Evolutionary conservation across 768 basidiomycete species (phyloP).

Genomic region (Tulasnella calospora): DNA sequence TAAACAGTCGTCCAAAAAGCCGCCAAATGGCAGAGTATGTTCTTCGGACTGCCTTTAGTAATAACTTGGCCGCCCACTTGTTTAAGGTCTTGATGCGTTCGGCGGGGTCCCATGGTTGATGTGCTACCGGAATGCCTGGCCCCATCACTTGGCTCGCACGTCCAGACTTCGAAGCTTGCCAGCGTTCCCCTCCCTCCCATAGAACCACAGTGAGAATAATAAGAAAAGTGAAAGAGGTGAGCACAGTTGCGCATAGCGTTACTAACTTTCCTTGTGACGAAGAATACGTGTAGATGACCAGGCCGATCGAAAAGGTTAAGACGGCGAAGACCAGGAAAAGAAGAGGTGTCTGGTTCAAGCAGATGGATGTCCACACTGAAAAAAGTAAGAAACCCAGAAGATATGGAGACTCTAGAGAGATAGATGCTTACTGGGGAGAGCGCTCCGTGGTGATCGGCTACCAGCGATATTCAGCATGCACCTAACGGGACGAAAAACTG

Average conservation of each 20-base stretch:
- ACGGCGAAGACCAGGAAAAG: slow-evolving; percentile 26
- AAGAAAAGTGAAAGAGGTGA: slow-evolving; percentile 25
- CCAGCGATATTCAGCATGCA: not conserved
- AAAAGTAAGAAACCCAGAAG: not conserved
- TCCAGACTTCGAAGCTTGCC: slow-evolving; percentile 23
- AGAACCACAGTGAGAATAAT: slow-evolving; percentile 21
- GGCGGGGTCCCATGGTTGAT: not conserved
- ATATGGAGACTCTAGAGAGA: not conserved
- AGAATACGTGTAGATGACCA: slow-evolving; percentile 26
- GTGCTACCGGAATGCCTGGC: not conserved
- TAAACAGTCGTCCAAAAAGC: too few species aligned
- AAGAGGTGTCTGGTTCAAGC: slow-evolving; percentile 25
- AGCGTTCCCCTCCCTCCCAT: slow-evolving; percentile 27
- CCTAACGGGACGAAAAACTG: too few species aligned
- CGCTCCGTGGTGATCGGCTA: slow-evolving; percentile 25
- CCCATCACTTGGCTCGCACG: too few species aligned
- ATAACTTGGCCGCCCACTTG: not conserved
- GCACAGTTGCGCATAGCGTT: slow-evolving; percentile 6
- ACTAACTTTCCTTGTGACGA: slow-evolving; percentile 13
- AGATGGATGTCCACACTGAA: slow-evolving; percentile 25
- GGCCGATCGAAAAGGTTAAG: slow-evolving; percentile 25
- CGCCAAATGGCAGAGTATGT: not conserved
- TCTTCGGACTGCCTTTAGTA: not conserved
- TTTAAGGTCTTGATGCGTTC: not conserved
- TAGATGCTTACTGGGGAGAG: slow-evolving; percentile 13